These are phyloP conservation scores for Metarhizium humberi DNA, from an alignment of 2,329 filamentous ascomycete species.

Conservation along the genomic window DNA sequence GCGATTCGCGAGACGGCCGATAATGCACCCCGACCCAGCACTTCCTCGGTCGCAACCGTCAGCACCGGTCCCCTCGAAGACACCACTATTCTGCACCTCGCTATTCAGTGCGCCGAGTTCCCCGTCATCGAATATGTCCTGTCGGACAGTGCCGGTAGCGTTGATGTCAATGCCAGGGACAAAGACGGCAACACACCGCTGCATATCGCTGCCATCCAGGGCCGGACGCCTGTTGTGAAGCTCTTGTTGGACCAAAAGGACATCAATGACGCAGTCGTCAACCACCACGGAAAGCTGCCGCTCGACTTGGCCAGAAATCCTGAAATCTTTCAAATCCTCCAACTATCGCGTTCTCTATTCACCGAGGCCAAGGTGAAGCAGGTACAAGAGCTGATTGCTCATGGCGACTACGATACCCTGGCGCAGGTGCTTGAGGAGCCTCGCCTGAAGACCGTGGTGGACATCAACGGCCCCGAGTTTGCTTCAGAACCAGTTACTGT, in stretches of 20 bases:
- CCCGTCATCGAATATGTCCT: constrained; percentile 93
- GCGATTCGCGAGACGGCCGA: constrained; percentile 62
- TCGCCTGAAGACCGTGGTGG: constrained; percentile 74
- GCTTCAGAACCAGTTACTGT: constrained; percentile 70
- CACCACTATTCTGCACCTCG: constrained; percentile 84
- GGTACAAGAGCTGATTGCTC: constrained; percentile 68
- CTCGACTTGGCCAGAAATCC: constrained; percentile 85
- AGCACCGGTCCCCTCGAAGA: constrained; percentile 53
- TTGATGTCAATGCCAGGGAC: constrained; percentile 85
- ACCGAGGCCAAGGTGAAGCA: constrained; percentile 78
- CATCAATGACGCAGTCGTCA: constrained; percentile 82
- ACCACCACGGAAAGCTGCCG: constrained; percentile 75
- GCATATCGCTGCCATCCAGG: constrained; percentile 77
- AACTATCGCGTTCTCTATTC: constrained; percentile 82
- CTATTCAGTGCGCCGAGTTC: constrained; percentile 89
- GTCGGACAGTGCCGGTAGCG: constrained; percentile 54
- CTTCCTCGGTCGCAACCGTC: constrained; percentile 40
- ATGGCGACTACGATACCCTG: constrained; percentile 66
- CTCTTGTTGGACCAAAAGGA: constrained; percentile 72
- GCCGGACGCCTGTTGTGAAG: constrained; percentile 70
- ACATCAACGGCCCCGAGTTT: constrained; percentile 87
- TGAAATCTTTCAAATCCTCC: constrained; percentile 91
- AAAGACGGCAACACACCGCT: constrained; percentile 91
- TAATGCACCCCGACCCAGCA: constrained; percentile 43
- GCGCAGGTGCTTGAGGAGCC: constrained; percentile 77